Base-by-base conservation (phyloP, 352 stramenopile species). In the Pythium rhizo-oryzae region DNA sequence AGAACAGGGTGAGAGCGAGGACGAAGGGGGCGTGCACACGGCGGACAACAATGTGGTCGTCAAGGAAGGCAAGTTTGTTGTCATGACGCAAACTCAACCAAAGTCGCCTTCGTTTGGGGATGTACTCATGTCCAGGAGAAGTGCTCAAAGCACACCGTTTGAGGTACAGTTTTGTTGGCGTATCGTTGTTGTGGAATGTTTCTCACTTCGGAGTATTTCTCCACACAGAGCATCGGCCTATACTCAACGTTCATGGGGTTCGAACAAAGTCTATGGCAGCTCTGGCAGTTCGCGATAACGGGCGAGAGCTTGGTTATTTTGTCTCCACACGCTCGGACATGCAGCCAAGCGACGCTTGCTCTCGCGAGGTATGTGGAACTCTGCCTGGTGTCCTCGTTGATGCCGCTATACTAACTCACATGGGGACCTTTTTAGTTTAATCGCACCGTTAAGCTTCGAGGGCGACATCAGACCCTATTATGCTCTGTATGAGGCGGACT, bases 381-480 rank as follows among this genome's bases (percentile, higher is more conserved):
- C 8, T 13, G 19, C 0, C 7, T 25, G 44, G 16, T 1, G 19
- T 51, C 30, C 28, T 33, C 28, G 28, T 33, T 33, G 28, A 33
- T 7, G 28, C 28, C 28, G 28, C 28, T 33, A 6, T n/a, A n/a
- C n/a, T 33, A 6, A 33, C 28, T 35, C 19, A 21, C 4, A 16
- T 60, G n/a, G 5, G 30, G 11, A 43, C 19, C 25, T 39, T 0
- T 53, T 12, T 18, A 94, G 86, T 68, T 77, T 97, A 49, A 92
- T 97, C 59, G 79, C 87, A 0, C 90, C 90, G 23, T 71, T 97
- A 2, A 59, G 83, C 55, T 97, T 92, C 53, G 74, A 85, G 53
- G 90, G 86, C 7, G 90, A 97, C 67, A 95, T 79, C 41, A 82
- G 90, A 46, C 90, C 90, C 19, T 97, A 96, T 62, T 95, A 90